phyloP scores from a whole-genome alignment of 2,329 filamentous ascomycete genomes.

The Bipolaris victoriae region DNA sequence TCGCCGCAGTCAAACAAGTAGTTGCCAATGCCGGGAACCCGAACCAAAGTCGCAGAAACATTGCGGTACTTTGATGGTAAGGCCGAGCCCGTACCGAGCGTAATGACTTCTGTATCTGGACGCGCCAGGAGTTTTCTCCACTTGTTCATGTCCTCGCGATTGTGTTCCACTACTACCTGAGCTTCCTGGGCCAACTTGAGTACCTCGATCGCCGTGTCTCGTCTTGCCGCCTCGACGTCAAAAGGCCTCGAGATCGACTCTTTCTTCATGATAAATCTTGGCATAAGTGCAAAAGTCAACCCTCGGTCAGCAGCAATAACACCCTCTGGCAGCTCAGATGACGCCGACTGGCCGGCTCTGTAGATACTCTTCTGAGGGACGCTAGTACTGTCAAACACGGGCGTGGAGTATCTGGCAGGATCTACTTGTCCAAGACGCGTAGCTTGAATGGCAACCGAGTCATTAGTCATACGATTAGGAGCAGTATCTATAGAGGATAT shows the following conservation, averaged over 20 bases:
- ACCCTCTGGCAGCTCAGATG: slow-evolving; percentile 22
- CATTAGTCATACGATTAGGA: slow-evolving; percentile 75
- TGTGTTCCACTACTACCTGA: slow-evolving; percentile 44
- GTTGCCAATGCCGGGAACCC: slow-evolving; percentile 83
- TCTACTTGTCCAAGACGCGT: slow-evolving; percentile 76
- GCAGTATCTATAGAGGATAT: slow-evolving; percentile 76
- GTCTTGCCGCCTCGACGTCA: slow-evolving; percentile 53
- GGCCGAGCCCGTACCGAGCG: slow-evolving; percentile 90
- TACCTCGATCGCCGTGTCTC: slow-evolving; percentile 56
- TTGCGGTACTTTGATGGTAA: slow-evolving; percentile 93
- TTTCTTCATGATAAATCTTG: slow-evolving; percentile 49
- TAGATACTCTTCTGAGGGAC: slow-evolving; percentile 47
- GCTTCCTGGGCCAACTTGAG: slow-evolving; percentile 59
- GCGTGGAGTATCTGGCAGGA: slow-evolving; percentile 72
- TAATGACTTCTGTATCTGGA: slow-evolving; percentile 79
- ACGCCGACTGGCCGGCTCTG: slow-evolving; percentile 6
- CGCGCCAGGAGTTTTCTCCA: slow-evolving; percentile 72
- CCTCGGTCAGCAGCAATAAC: slow-evolving; percentile 49
- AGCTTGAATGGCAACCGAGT: slow-evolving; percentile 69
- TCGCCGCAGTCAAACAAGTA: slow-evolving; percentile 93
- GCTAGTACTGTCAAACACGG: slow-evolving; percentile 66
- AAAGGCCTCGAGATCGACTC: slow-evolving; percentile 48
- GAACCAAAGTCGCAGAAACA: slow-evolving; percentile 84
- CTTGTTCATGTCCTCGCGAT: slow-evolving; percentile 55
- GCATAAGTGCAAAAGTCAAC: slow-evolving; percentile 54